phyloP scores from a whole-genome alignment of 148 eudicot genomes.

The Cornus controversa region DNA sequence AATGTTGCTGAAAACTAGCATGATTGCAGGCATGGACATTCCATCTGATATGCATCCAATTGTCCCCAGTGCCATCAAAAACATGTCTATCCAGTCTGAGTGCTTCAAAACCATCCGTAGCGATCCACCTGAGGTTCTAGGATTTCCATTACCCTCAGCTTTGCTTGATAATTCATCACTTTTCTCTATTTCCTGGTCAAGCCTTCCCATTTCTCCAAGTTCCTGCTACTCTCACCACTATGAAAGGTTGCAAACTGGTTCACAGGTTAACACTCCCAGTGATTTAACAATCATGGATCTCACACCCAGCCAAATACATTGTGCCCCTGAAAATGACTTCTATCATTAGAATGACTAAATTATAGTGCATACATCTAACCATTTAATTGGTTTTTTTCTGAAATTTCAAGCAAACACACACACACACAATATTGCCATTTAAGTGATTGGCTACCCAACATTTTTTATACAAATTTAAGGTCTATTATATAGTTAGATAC shows the following conservation, averaged over 20 bases:
- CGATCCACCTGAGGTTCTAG: neutral
- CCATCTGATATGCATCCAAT: constrained; percentile 8
- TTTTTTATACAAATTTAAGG: neutral
- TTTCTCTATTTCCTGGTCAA: neutral
- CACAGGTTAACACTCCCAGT: neutral
- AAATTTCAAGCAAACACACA: too few species aligned
- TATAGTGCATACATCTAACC: neutral
- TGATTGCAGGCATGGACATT: constrained; percentile 4
- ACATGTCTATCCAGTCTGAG: constrained; percentile 7
- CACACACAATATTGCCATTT: too few species aligned
- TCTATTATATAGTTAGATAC: neutral
- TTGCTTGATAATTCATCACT: neutral
- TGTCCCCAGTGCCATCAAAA: constrained; percentile 9
- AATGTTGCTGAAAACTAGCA: neutral
- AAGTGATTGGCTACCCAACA: neutral
- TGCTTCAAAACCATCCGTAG: constrained; percentile 7
- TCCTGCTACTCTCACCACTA: neutral
- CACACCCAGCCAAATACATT: neutral
- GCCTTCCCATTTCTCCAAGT: neutral
- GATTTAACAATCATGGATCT: neutral
- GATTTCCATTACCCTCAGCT: neutral
- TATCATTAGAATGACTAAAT: too few species aligned
- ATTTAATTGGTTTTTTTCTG: too few species aligned
- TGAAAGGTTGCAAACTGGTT: neutral
- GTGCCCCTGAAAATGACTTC: neutral